Evolutionary conservation across 1,139 yeast genomes (phyloP), one percentile per base, ranked within the genome.

Genomic region (Barnettozyma hawaiiensis): DNA sequence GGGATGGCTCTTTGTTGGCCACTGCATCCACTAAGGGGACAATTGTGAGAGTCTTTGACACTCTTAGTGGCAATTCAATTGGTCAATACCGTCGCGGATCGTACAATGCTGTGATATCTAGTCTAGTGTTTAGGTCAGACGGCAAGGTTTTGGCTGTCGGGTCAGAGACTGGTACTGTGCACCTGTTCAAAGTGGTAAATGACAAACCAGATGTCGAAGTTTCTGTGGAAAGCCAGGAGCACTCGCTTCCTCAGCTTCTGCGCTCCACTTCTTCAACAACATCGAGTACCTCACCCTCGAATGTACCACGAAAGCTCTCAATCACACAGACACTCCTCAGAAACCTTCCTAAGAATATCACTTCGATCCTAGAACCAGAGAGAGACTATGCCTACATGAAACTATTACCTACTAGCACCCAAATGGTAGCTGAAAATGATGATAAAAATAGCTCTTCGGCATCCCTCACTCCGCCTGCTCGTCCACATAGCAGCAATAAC

Each of bases 21-120:
- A 78, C 90, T 0, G 84, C 89, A 0, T 80, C 87, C 0, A 66
- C 70, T 2, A 81, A 80, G 50, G 94, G 94, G 0, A 84, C 94
- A 0, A 81, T 84, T 5, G 68, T 84, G 1, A 63, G 92, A 37
- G 78, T 82, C 1, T 70, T 72, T 47, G 60, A 64, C 31, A 62
- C 71, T 0, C 41, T 47, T 32, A 58, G 54, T 44, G 70, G 62
- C 21, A 59, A 48, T 23, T 52, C 65, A 43, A 61, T 75, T 2
- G 67, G 68, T 22, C 84, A 80, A 54, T 76, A 81, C 49, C 69
- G 92, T 51, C 67, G 94, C 42, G 94, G 94, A 0, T 79, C 83
- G 42, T 75, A 83, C 48, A 66, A 73, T 9, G 77, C 85, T 2
- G 60, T 60, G n/a, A 70, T 84, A 27, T 71, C 73, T 39, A 71